phyloP scores from a whole-genome alignment of 345 rosid genomes.

The Citrus sp. region DNA sequence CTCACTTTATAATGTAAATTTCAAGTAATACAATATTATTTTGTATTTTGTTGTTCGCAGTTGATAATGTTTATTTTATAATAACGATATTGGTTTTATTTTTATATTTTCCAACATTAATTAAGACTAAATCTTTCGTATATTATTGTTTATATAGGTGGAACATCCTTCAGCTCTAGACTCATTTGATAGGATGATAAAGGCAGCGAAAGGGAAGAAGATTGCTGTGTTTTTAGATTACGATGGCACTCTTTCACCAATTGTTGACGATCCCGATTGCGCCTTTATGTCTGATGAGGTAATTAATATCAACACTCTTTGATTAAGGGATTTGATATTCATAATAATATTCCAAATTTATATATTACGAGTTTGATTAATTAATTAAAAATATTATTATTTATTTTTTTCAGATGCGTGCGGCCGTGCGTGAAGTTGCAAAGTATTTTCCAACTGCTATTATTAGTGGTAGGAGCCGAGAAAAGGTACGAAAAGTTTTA shows the following conservation, averaged over 20 bases:
- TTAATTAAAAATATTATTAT: neutral
- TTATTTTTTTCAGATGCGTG: constrained; percentile 45
- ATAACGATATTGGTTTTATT: neutral
- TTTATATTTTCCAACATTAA: neutral
- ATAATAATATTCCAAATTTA: neutral
- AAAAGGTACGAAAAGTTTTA: constrained; percentile 33
- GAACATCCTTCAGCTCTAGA: constrained; percentile 58
- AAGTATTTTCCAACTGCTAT: constrained; percentile 59
- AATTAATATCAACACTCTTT: neutral
- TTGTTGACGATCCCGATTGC: constrained; percentile 56
- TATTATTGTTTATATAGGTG: constrained; percentile 18
- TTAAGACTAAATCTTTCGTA: neutral
- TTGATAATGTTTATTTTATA: too few species aligned
- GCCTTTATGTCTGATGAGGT: constrained; percentile 71
- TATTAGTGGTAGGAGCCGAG: constrained; percentile 61
- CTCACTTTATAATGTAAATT: too few species aligned
- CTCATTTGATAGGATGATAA: constrained; percentile 43
- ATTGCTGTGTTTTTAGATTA: constrained; percentile 60
- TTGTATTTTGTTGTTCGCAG: too few species aligned
- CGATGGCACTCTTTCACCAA: constrained; percentile 75
- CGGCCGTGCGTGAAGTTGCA: constrained; percentile 54
- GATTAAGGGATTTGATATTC: neutral
- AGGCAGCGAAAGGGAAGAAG: constrained; percentile 44
- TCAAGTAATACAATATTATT: too few species aligned
- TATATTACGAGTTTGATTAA: neutral